phyloP scores from a whole-genome alignment of 345 rosid genomes.

The Lepidium sativum region DNA sequence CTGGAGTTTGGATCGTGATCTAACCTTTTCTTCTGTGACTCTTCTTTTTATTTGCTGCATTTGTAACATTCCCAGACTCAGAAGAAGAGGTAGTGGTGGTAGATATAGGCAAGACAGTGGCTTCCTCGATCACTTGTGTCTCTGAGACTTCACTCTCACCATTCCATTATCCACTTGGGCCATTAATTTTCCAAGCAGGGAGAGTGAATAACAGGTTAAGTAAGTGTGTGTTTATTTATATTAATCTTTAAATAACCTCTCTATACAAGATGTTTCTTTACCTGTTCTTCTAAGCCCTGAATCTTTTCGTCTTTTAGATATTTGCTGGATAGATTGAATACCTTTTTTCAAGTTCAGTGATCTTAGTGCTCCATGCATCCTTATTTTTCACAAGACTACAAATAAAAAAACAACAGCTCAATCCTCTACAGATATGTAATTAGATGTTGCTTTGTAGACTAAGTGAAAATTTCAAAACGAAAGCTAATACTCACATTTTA shows the following conservation, averaged over 20 bases:
- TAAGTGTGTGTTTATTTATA: neutral
- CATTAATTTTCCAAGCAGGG: constrained; percentile 73
- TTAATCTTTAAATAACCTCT: neutral
- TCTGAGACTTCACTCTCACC: constrained; percentile 34
- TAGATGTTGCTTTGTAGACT: neutral
- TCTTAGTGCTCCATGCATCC: constrained; percentile 76
- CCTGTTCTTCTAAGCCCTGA: constrained; percentile 58
- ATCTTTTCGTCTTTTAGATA: constrained; percentile 55
- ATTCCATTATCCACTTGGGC: constrained; percentile 38
- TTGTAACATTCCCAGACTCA: constrained; percentile 1
- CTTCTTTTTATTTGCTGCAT: constrained; percentile 1
- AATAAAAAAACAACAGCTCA: constrained; percentile 32
- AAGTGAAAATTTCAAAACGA: neutral
- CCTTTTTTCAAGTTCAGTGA: constrained; percentile 70
- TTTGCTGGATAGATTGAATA: constrained; percentile 20
- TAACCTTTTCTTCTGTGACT: constrained; percentile 10
- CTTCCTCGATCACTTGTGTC: constrained; percentile 32
- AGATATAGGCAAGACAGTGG: constrained; percentile 22
- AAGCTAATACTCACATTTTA: constrained; percentile 55
- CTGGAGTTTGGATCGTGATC: neutral
- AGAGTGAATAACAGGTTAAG: neutral
- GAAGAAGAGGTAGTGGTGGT: constrained; percentile 17
- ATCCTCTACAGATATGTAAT: neutral
- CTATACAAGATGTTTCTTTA: constrained; percentile 12
- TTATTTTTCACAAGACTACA: constrained; percentile 75